phyloP scores from a whole-genome alignment of 2,329 filamentous ascomycete species.

The Cladosporium halotolerans region DNA sequence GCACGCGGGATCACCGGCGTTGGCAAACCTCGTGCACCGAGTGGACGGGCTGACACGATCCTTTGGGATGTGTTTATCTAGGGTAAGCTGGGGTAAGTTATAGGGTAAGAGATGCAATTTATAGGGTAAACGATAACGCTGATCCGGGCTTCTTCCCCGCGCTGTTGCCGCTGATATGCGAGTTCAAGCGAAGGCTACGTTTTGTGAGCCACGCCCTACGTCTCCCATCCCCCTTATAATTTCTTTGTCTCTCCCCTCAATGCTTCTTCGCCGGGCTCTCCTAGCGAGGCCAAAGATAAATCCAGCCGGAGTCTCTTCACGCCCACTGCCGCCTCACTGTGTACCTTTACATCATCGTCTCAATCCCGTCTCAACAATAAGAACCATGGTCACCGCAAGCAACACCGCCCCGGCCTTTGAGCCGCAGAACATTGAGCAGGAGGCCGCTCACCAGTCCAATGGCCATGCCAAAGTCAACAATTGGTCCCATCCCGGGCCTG shows the following conservation, averaged over 20 bases:
- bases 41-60: too few species aligned
- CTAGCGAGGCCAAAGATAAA: constrained; percentile 10
- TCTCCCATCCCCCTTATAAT: neutral
- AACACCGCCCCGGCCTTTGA: constrained; percentile 13
- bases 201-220: neutral
- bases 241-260: neutral
- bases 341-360: neutral
- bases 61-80: neutral
- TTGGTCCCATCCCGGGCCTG: constrained; percentile 42
- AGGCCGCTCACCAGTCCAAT: constrained; percentile 21
- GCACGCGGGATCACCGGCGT: too few species aligned
- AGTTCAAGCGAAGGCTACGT: neutral
- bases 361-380: neutral
- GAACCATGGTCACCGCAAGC: constrained; percentile 14
- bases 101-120: constrained; percentile 1
- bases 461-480: constrained; percentile 27
- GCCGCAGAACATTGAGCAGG: constrained; percentile 16
- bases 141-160: too few species aligned
- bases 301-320: neutral
- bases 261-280: constrained; percentile 1
- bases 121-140: neutral
- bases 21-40: too few species aligned
- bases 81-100: constrained; percentile 7
- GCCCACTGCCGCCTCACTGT: neutral
- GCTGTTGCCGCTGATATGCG: constrained; percentile 5